Conservation (phyloP, 176 grass and related monocot genomes). For the Urochloa ruziziensis region DNA sequence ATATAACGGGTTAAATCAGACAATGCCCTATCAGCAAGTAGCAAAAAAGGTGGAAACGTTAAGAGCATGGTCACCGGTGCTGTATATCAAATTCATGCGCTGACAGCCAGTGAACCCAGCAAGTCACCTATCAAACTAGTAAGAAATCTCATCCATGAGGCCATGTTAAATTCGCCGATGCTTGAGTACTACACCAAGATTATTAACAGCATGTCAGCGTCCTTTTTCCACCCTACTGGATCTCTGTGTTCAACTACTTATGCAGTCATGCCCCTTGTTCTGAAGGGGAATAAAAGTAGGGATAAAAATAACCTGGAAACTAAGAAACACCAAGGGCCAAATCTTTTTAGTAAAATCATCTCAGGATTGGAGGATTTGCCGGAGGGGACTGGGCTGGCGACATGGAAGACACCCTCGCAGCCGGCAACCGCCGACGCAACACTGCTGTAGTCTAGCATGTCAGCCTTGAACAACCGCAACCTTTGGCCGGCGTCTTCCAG, state of each 20-base stretch:
- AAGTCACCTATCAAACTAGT: neutral
- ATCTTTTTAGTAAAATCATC: no score
- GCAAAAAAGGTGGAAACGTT: neutral
- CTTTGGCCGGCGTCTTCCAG: conserved; percentile 45
- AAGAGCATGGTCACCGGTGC: neutral
- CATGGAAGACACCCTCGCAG: conserved; percentile 72
- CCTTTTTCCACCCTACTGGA: neutral
- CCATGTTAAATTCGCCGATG: neutral
- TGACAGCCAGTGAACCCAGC: neutral
- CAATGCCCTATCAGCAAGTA: neutral
- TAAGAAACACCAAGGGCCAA: neutral
- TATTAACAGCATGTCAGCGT: neutral
- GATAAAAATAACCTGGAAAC: neutral
- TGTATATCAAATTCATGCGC: neutral
- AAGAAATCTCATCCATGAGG: neutral
- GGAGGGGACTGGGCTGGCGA: conserved; percentile 65
- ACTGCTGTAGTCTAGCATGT: conserved; percentile 58
- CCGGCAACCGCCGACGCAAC: conserved; percentile 40
- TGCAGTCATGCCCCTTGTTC: neutral
- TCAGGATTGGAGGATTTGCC: conserved; percentile 51
- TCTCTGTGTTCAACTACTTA: neutral
- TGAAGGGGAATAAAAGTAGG: neutral
- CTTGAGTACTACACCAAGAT: neutral
- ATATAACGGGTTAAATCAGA: neutral
- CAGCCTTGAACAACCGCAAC: conserved; percentile 58